Conservation (phyloP, 2,329 filamentous ascomycete species). For the Trichoderma sp. region DNA sequence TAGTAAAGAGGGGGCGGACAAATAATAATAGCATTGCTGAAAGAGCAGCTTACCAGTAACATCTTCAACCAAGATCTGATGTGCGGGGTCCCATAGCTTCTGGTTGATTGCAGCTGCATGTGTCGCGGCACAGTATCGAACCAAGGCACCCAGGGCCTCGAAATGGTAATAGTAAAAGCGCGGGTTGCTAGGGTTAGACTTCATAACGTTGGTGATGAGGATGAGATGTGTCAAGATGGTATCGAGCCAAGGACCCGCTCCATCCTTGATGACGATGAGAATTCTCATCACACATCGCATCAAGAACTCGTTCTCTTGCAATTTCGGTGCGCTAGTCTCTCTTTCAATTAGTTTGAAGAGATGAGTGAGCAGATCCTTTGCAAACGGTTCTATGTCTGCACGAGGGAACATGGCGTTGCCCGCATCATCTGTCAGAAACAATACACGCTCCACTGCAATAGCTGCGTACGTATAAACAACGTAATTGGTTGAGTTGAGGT, state of each 20-base stretch:
- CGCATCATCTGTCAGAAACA: slow-evolving; percentile 77
- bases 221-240: slow-evolving; percentile 81
- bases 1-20: neutral
- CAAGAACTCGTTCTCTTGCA: slow-evolving; percentile 98
- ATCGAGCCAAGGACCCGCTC: slow-evolving; percentile 71
- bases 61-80: slow-evolving; percentile 75
- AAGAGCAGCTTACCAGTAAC: slow-evolving; percentile 63
- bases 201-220: slow-evolving; percentile 87
- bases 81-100: slow-evolving; percentile 80
- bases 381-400: slow-evolving; percentile 74
- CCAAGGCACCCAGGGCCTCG: slow-evolving; percentile 86
- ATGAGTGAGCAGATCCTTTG: slow-evolving; percentile 84
- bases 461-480: slow-evolving; percentile 98
- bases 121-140: slow-evolving; percentile 64
- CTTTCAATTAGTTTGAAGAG: slow-evolving; percentile 90
- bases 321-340: slow-evolving; percentile 80
- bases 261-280: slow-evolving; percentile 88
- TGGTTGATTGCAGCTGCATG: slow-evolving; percentile 75
- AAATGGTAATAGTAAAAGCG: slow-evolving; percentile 99
- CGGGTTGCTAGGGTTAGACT: slow-evolving; percentile 94
- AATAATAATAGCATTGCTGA: neutral
- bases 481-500: slow-evolving; percentile 86
- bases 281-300: slow-evolving; percentile 99
- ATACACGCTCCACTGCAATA: slow-evolving; percentile 90
- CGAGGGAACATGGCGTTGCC: slow-evolving; percentile 79